phyloP scores from a whole-genome alignment of 2,329 filamentous ascomycete species.

The Fusarium sacchari region DNA sequence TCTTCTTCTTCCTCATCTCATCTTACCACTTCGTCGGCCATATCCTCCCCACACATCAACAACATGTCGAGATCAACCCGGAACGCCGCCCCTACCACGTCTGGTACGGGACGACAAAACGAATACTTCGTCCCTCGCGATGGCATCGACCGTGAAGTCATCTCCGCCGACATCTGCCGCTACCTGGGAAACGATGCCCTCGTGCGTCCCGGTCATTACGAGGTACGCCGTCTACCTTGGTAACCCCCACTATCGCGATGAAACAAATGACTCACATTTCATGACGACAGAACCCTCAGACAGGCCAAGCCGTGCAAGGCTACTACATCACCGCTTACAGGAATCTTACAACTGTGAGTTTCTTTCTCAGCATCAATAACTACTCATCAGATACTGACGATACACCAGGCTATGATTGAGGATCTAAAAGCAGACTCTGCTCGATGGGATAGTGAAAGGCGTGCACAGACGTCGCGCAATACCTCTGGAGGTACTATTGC shows the following conservation, averaged over 20 bases:
- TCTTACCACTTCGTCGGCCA: conserved; percentile 30
- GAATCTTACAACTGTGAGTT: conserved; percentile 78
- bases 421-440: conserved; percentile 70
- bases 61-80: conserved; percentile 55
- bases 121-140: conserved; percentile 84
- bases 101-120: conserved; percentile 67
- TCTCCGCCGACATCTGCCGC: conserved; percentile 85
- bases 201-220: conserved; percentile 78
- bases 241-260: conserved; percentile 4
- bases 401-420: conserved; percentile 68
- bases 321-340: conserved; percentile 84
- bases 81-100: conserved; percentile 49
- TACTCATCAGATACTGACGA: conserved; percentile 20
- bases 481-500: conserved; percentile 67
- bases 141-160: conserved; percentile 85
- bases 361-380: not conserved
- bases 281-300: conserved; percentile 60
- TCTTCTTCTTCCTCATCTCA: conserved; percentile 35
- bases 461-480: conserved; percentile 64
- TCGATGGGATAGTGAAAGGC: conserved; percentile 69
- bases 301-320: conserved; percentile 71
- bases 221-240: conserved; percentile 60
- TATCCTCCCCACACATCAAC: conserved; percentile 40
- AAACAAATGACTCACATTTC: conserved; percentile 41
- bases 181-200: conserved; percentile 86